Evolutionary conservation across 2,329 filamentous ascomycete species (phyloP), one percentile per base, ranked within the genome.

Genomic region (Alternaria metachromatica): DNA sequence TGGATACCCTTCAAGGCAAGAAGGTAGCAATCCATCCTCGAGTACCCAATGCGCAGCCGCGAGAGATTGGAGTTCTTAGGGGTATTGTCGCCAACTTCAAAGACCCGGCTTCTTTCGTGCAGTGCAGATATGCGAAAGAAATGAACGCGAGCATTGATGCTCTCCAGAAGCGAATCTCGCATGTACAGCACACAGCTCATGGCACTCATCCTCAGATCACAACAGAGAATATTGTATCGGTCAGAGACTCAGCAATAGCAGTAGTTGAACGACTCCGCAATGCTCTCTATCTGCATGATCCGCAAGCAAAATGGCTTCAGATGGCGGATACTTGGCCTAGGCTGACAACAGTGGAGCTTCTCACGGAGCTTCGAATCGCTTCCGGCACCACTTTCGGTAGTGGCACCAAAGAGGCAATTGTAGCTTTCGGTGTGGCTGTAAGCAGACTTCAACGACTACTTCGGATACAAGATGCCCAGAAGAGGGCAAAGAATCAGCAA

Each of bases 341-440:
- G 2, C 63, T 84, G 3, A 85, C 83, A 0, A 77, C 76, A 0
- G 58, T 81, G 0, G 76, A 83, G 0, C 63, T 88, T 0, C 80
- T 89, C 0, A 81, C 84, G 46, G 83, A 85, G 37, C 72, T 89
- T 0, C 79, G 84, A 7, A 81, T 80, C 0, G 80, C 70, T 0
- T 75, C 75, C 0, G 63, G 63, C 1, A 26, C 48, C 0, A 11
- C 10, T 0, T 82, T 85, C 12, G 79, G 81, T 0, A 11, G 48
- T 0, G 72, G 73, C 0, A 80, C 83, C 72, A 82, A 82, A 30
- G 69, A 82, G 11, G 70, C 61, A 0, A 60, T 89, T 2, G 71
- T 87, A 0, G 41, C 71, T 0, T 84, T 84, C 15, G 87, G 82
- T 0, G 6, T 85, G 0, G 70, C 79, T 0, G 70, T 87, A 7